Evolutionary conservation across 2,329 filamentous ascomycete genomes (phyloP), one percentile per base, ranked within the genome.

Genomic region (Penicillium sp.): DNA sequence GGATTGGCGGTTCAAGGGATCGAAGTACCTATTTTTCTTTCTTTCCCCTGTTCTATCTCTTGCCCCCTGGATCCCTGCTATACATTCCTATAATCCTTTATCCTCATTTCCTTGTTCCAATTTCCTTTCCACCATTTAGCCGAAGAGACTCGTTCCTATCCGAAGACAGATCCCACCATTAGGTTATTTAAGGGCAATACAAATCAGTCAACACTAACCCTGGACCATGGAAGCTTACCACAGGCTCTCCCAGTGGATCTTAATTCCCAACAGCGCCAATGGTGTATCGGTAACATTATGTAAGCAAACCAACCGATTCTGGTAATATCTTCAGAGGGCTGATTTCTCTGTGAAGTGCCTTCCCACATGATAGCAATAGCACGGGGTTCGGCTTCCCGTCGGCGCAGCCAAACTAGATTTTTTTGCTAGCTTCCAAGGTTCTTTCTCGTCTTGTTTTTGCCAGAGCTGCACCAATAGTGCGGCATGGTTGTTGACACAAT

Each of bases 11-110:
- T 66, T 64, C 64, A 64, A 58, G 65, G 64, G 64, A 69, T 65
- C 64, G 63, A 66, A 60, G 53, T 54, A 66, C 5, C 26, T 26
- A 4, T 66, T 64, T 66, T 64, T 61, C 51, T 57, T 64, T 64
- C 46, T 61, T 66, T 63, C 55, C 56, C 58, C 58, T 61, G 58
- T 62, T 49, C 57, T 54, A 55, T 66, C 51, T 58, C 61, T 61
- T 66, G 58, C 47, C 51, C 65, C 60, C 64, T 67, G 66, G 64
- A 69, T 69, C 64, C 58, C 63, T 62, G 60, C 57, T 70, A 66
- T 64, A 64, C 58, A 59, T 56, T 64, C 60, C 63, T 58, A 63
- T 69, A 68, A 66, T 69, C 53, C 66, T 57, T 41, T 15, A 26
- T 52, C 38, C 15, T 41, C 35, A 58, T 67, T 64, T 53, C 61